phyloP scores from a whole-genome alignment of 352 stramenopile genomes.

The Pelagophyceae sp. region DNA sequence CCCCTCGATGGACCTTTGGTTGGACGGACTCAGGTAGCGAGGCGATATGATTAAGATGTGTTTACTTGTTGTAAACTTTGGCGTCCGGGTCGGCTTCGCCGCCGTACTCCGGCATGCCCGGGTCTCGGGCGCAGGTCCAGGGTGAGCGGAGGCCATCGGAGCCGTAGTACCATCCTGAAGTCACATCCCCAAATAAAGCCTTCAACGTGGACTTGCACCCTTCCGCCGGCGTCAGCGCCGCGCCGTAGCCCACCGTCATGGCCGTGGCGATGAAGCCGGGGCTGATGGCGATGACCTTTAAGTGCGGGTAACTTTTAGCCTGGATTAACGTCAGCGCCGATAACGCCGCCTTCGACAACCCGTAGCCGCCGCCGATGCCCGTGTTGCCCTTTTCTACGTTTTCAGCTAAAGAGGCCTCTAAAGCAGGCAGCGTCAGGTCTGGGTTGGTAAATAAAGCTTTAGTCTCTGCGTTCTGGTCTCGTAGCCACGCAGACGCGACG shows the following conservation, averaged over 20 bases:
- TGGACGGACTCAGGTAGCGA: no score
- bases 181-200: slow-evolving; percentile 39
- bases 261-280: slow-evolving; percentile 46
- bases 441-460: slow-evolving; percentile 25
- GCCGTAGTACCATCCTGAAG: slow-evolving; percentile 44
- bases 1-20: no score
- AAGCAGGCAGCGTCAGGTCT: slow-evolving; percentile 30
- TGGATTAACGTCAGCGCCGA: slow-evolving; percentile 40
- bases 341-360: slow-evolving; percentile 44
- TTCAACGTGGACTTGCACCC: slow-evolving; percentile 35
- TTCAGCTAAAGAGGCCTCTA: slow-evolving; percentile 30
- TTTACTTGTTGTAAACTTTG: neutral
- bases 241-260: slow-evolving; percentile 39
- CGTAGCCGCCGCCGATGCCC: slow-evolving; percentile 32
- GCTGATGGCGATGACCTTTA: slow-evolving; percentile 38
- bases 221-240: slow-evolving; percentile 38
- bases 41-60: neutral
- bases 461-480: neutral
- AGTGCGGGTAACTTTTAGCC: slow-evolving; percentile 35
- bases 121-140: slow-evolving; percentile 42
- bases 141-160: slow-evolving; percentile 42
- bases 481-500: slow-evolving; percentile 36
- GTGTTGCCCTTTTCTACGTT: slow-evolving; percentile 23
- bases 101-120: slow-evolving; percentile 26
- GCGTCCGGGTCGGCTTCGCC: slow-evolving; percentile 1